Base-by-base conservation (phyloP, 2,329 filamentous ascomycete genomes). In the Dothiorella sarmentorum region DNA sequence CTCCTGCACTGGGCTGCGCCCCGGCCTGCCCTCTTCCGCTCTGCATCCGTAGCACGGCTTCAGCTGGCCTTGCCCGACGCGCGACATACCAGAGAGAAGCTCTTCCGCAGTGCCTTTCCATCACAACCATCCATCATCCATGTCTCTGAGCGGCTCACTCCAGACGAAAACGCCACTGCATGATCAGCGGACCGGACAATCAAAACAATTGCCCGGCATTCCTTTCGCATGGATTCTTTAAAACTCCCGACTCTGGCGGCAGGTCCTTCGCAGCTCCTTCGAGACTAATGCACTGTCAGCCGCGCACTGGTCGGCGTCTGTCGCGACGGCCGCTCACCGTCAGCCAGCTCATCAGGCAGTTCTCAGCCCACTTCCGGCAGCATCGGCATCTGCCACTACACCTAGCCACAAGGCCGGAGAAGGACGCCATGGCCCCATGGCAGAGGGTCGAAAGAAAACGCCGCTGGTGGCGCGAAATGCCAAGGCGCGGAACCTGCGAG, bases 401-500 rank as follows among this genome's bases (percentile, higher is more conserved):
- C 35, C 47, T 20, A 52, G 47, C 47, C 47, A 52, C 47, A 22
- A 20, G 20, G 31, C 31, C 22, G 47, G 31, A 52, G 17, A 15
- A 52, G 3, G 31, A 27, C 47, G 47, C 47, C 49, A 29, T 53
- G 49, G 49, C 49, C 24, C 33, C 29, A 35, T 24, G 49, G 35
- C 33, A 27, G 33, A 15, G 22, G 26, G 47, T 33, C 47, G 15
- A 33, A 29, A 7, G 47, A 29, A 7, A 53, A 51, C 31, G 26
- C 20, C 31, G 20, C 18, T 52, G 31, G n/a, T 10, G 27, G 31
- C 18, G 45, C 45, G 45, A 26, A 29, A 35, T 29, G 49, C 49
- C 49, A 53, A 53, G 49, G 49, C 49, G 49, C 49, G 49, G 49
- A 53, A 40, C 22, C 24, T 24, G 49, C 49, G 3, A 27, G 35